These are phyloP conservation scores for Amphibolis antarctica DNA, from an alignment of 106 monocot genomes.

Conservation along the genomic window DNA sequence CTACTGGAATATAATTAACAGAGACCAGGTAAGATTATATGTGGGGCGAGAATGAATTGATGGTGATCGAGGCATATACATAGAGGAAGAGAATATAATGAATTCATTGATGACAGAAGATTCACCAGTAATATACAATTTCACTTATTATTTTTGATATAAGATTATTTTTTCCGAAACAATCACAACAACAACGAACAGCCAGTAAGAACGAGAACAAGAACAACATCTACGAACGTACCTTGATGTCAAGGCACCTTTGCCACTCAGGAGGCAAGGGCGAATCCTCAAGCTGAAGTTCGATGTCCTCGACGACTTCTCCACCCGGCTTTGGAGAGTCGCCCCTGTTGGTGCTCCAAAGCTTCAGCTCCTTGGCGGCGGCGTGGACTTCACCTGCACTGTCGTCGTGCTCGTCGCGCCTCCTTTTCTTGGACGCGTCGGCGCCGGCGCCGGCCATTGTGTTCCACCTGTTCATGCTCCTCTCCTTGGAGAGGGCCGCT, in stretches of 20 bases:
- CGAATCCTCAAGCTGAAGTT: slow-evolving; percentile 41
- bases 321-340: not conserved
- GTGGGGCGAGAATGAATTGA: too few relatives aligned
- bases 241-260: slow-evolving; percentile 67
- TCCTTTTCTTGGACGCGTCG: slow-evolving; percentile 35
- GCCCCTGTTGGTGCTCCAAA: not conserved
- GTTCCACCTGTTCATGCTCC: slow-evolving; percentile 7
- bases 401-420: slow-evolving; percentile 14
- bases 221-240: slow-evolving; percentile 1
- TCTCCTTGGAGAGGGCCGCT: slow-evolving; percentile 16
- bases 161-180: too few relatives aligned
- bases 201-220: too few relatives aligned
- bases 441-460: not conserved
- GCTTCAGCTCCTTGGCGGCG: slow-evolving; percentile 10
- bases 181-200: too few relatives aligned
- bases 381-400: not conserved
- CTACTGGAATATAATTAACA: too few relatives aligned
- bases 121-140: too few relatives aligned
- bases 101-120: too few relatives aligned
- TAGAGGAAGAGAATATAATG: too few relatives aligned
- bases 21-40: too few relatives aligned
- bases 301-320: slow-evolving; percentile 14
- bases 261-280: slow-evolving; percentile 67
- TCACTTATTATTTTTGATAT: too few relatives aligned
- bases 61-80: too few relatives aligned